Conservation (phyloP, 148 eudicot genomes). For the Rhododendron molle region DNA sequence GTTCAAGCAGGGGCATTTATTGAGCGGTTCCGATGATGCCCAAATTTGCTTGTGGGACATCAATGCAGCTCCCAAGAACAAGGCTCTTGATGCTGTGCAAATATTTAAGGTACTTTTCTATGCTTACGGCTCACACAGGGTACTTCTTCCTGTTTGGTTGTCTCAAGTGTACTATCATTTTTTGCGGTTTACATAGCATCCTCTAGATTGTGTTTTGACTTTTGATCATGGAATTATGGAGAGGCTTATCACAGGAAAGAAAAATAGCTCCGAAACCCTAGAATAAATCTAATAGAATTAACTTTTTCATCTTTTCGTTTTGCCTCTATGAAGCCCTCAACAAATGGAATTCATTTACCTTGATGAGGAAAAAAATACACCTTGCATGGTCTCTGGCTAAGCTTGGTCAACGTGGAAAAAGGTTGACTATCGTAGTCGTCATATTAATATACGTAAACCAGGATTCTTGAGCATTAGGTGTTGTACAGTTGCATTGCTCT, state of each 20-base stretch:
- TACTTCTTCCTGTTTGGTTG: background rate
- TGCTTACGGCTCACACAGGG: background rate
- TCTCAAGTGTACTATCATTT: background rate
- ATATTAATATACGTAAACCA: background rate
- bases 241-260: background rate
- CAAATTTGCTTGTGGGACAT: conserved; percentile 81
- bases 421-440: background rate
- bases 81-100: conserved; percentile 56
- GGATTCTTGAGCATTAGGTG: background rate
- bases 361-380: background rate
- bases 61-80: conserved; percentile 57
- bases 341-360: background rate
- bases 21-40: conserved; percentile 86
- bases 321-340: background rate
- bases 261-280: background rate
- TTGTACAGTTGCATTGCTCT: background rate
- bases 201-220: background rate
- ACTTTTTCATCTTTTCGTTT: background rate
- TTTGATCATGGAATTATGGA: background rate
- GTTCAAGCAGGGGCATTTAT: conserved; percentile 62
- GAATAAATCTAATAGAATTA: background rate
- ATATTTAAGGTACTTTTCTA: conserved; percentile 51
- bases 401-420: background rate
- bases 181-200: background rate
- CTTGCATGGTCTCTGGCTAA: background rate